Evolutionary conservation across 1,284 basidiomycete species (phyloP), one percentile per base, ranked within the genome.

Genomic region (Rhodotorula sp.): DNA sequence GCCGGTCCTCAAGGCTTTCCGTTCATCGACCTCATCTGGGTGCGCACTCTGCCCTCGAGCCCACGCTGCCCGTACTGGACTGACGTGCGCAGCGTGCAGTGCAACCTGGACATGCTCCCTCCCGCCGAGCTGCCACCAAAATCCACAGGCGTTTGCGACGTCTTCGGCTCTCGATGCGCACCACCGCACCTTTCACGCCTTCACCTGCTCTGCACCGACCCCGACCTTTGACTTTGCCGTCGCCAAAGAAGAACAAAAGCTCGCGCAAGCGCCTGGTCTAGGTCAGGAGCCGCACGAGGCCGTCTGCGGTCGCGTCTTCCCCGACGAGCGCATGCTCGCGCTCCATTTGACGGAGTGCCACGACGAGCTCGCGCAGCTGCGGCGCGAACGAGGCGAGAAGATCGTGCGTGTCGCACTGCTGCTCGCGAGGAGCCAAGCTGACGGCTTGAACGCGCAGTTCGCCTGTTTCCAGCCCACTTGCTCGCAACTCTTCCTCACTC

Each of bases 301-400:
- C 21, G 48, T 64, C 34, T 94, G 93, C 82, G 86, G 86, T 21
- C 88, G 88, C 79, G 90, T 93, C n/a, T 96, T 95, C 79, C 93
- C 93, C 2, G 90, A 92, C 77, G 88, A 87, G 59, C 84, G 88
- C 68, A 80, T 94, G 27, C 81, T 95, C 45, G 87, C 90, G 72
- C 80, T 95, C 89, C 93, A 96, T 82, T 86, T 91, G 75, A 89
- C 88, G 23, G 93, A 96, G 82, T 91, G 89, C 73, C 93, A 96
- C 76, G 91, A 95, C 80, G 88, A 91, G 5, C 82, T 94, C 25
- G 88, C 89, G 34, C 86, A 87, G 14, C 82, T 92, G 60, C 84
- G 87, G 45, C 88, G 88, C 78, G 90, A 92, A 45, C 85, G 89
- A 62, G 92, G 92, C n/a, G 90, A 93, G 80, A 92, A 90, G 82